These are phyloP conservation scores for Ambrosia hybrid DNA, from an alignment of 140 eudicot species.

Conservation along the genomic window DNA sequence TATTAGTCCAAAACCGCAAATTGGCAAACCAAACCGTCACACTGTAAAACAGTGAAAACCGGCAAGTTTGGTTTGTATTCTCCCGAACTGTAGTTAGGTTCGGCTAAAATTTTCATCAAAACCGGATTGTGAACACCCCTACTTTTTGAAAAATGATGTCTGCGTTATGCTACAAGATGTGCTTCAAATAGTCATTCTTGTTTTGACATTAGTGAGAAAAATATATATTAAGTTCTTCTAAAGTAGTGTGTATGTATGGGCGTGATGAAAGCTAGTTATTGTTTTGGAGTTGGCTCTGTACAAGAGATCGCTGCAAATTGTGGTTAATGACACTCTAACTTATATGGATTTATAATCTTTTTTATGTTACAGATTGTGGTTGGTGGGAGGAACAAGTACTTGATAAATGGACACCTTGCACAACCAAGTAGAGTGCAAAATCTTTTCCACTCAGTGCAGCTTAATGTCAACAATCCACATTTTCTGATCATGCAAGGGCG, in stretches of 20 bases:
- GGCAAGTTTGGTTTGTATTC: too few relatives aligned
- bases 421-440: conserved; percentile 96
- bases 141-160: too few relatives aligned
- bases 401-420: conserved; percentile 95
- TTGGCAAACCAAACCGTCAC: too few relatives aligned
- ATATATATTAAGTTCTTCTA: not conserved
- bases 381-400: conserved; percentile 96
- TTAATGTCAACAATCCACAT: conserved; percentile 95
- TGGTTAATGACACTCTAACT: not conserved
- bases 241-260: not conserved
- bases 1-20: too few relatives aligned
- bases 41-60: too few relatives aligned
- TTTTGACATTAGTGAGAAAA: not conserved
- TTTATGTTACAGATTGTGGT: conserved; percentile 77
- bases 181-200: not conserved
- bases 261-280: not conserved
- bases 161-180: not conserved
- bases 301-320: not conserved
- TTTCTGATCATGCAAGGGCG: conserved; percentile 99
- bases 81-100: too few relatives aligned
- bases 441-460: conserved; percentile 95
- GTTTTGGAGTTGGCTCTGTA: not conserved
- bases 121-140: too few relatives aligned
- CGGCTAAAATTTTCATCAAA: too few relatives aligned
- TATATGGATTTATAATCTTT: not conserved